A percentile compares a stretch with the other conserved stretches of the same genome.
Evolutionary conservation across 2,329 filamentous ascomycete genomes (phyloP).

Genomic region (Colletotrichum sublineola): DNA sequence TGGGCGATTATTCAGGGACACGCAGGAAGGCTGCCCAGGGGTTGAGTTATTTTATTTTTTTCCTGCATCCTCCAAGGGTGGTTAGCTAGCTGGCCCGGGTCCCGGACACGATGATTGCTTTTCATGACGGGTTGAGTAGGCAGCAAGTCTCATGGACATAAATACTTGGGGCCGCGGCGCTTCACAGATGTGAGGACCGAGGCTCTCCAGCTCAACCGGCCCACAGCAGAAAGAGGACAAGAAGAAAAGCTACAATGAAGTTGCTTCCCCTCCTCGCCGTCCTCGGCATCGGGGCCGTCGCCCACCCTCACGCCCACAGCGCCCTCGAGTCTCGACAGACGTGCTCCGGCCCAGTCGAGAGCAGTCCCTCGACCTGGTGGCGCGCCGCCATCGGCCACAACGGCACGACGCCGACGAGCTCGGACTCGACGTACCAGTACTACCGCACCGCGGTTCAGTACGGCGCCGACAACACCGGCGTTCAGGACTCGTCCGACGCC

Average conservation of each 20-base stretch:
- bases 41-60: not conserved
- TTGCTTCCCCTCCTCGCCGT: constrained; percentile 21
- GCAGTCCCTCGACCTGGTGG: constrained; percentile 46
- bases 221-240: not conserved
- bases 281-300: constrained; percentile 18
- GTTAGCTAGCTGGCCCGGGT: not conserved
- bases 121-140: not conserved
- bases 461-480: constrained; percentile 47
- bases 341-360: constrained; percentile 34
- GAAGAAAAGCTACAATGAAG: constrained; percentile 18
- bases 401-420: constrained; percentile 46
- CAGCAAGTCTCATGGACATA: not conserved
- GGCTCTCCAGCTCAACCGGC: not conserved
- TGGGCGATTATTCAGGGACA: constrained; percentile 36
- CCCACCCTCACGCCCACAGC: constrained; percentile 10
- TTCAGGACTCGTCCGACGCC: constrained; percentile 46
- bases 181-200: not conserved
- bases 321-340: constrained; percentile 27
- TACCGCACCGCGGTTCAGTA: constrained; percentile 47
- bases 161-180: not conserved
- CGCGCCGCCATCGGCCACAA: constrained; percentile 46
- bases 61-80: not conserved
- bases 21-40: constrained; percentile 24
- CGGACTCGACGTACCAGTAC: constrained; percentile 46
- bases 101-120: not conserved